These are phyloP conservation scores for Capsicum chinense DNA, from an alignment of 257 asterid genomes.

Conservation along the genomic window DNA sequence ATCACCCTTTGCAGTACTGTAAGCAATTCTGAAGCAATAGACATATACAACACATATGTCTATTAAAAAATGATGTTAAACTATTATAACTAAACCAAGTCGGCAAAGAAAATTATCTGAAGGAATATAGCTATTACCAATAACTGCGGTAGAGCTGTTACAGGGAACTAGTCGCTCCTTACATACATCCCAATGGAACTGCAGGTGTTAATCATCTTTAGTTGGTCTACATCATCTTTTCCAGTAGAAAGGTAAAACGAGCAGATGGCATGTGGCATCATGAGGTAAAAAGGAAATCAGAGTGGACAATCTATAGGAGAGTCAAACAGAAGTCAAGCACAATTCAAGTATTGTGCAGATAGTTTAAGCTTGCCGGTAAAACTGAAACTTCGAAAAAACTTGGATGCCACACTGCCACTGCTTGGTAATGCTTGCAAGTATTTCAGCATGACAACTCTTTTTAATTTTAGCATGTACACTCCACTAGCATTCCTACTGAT, in stretches of 20 bases:
- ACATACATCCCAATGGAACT: background rate
- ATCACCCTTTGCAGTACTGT: slow-evolving; percentile 83
- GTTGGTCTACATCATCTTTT: background rate
- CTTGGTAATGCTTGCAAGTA: background rate
- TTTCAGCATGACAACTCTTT: background rate
- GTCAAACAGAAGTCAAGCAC: background rate
- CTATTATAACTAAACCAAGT: no score
- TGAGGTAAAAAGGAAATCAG: background rate
- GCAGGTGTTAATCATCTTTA: background rate
- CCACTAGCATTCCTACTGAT: background rate
- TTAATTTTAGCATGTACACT: background rate
- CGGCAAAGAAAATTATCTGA: no score
- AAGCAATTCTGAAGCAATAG: slow-evolving; percentile 50
- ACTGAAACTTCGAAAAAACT: background rate
- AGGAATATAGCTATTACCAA: no score
- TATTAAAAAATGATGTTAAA: no score
- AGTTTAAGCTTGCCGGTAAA: background rate
- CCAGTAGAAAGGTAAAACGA: background rate
- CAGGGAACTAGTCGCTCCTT: background rate
- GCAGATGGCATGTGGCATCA: background rate
- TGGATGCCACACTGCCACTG: background rate
- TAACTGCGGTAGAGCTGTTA: background rate
- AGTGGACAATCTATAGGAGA: background rate
- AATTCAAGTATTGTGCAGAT: background rate
- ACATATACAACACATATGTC: no score